Evolutionary conservation across 1,284 basidiomycete species (phyloP).

Genomic region (Leccinum griseonigrum): DNA sequence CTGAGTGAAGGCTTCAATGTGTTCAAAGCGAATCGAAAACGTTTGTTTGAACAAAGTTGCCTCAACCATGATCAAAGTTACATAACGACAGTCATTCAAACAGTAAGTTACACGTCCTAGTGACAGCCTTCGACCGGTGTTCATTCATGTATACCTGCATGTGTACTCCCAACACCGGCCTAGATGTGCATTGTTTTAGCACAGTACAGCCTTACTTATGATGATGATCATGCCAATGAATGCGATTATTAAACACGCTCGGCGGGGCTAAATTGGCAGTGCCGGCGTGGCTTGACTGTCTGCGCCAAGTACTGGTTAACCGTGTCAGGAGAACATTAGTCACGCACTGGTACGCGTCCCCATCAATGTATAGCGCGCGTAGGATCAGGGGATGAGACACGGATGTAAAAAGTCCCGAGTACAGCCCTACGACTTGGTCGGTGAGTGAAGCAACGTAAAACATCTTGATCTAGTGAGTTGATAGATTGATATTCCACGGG

Average conservation of each 20-base stretch:
- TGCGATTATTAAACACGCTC: background rate
- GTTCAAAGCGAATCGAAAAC: background rate
- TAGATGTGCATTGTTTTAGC: background rate
- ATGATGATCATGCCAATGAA: background rate
- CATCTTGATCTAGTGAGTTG: conserved; percentile 67
- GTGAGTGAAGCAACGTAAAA: conserved; percentile 92
- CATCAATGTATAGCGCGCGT: conserved; percentile 92
- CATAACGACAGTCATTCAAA: background rate
- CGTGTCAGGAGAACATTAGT: conserved; percentile 17
- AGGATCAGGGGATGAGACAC: conserved; percentile 89
- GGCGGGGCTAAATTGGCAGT: background rate
- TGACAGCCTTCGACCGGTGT: background rate
- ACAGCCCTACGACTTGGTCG: conserved; percentile 94
- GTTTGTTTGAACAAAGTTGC: background rate
- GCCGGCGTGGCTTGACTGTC: background rate
- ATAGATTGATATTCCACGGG: conserved; percentile 8
- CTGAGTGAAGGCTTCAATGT: background rate
- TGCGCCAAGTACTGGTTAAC: background rate
- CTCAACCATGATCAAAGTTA: background rate
- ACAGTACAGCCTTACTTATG: background rate
- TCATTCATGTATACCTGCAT: background rate
- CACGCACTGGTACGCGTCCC: conserved; percentile 84
- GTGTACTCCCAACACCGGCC: background rate
- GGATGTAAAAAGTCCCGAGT: conserved; percentile 89
- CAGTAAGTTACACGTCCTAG: background rate